These are phyloP conservation scores for Skeletonema potamos DNA, from an alignment of 108 stramenopile species.

Conservation along the genomic window DNA sequence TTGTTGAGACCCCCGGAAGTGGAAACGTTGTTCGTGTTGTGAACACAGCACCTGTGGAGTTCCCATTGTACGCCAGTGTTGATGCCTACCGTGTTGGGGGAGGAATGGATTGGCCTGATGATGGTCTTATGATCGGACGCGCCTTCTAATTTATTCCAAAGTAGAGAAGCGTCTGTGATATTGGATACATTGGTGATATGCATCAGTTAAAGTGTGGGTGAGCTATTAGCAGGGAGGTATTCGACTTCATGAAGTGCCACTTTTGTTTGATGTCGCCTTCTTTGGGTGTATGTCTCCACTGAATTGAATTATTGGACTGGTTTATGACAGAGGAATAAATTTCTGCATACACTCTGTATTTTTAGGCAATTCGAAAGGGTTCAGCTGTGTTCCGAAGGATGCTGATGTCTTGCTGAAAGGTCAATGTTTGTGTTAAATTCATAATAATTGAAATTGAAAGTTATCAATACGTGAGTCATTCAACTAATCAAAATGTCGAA, in stretches of 20 bases:
- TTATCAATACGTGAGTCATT: neutral
- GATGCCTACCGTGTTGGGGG: slow-evolving; percentile 71
- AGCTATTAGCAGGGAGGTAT: neutral
- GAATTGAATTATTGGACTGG: neutral
- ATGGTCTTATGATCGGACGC: slow-evolving; percentile 48
- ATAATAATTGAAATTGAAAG: neutral
- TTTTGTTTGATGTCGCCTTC: neutral
- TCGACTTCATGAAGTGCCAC: neutral
- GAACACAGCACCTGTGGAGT: slow-evolving; percentile 82
- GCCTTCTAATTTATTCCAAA: neutral
- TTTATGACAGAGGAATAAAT: neutral
- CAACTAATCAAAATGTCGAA: too few relatives aligned
- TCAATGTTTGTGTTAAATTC: neutral
- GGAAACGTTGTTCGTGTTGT: slow-evolving; percentile 82
- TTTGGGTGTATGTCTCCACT: neutral
- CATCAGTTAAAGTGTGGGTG: neutral
- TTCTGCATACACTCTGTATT: neutral
- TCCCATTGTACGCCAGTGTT: slow-evolving; percentile 72
- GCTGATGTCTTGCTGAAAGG: neutral
- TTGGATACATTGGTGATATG: neutral
- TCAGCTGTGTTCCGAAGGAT: neutral
- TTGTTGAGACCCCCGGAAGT: slow-evolving; percentile 78
- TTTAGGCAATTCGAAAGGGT: neutral
- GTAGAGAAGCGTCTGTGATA: neutral
- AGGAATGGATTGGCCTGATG: slow-evolving; percentile 41